phyloP scores from a whole-genome alignment of 768 basidiomycete species.

The Leucosporidium creatinivorum region DNA sequence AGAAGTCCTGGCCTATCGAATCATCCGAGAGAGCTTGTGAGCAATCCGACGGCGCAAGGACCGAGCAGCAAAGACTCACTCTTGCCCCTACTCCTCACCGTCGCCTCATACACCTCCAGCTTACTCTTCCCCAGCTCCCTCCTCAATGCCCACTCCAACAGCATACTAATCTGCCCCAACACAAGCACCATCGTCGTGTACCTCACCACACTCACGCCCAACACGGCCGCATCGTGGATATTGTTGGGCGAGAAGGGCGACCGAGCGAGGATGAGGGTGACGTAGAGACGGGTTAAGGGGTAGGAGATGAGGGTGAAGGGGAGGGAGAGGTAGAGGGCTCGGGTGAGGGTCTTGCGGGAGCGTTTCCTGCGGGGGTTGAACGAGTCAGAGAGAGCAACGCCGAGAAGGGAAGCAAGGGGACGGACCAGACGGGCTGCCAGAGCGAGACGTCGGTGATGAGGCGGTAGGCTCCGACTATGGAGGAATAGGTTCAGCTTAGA shows the following conservation, averaged over 20 bases:
- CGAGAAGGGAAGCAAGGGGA: not conserved
- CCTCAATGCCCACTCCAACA: constrained; percentile 32
- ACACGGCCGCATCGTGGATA: constrained; percentile 19
- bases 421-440: constrained; percentile 3
- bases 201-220: constrained; percentile 22
- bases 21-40: not conserved
- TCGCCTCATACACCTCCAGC: constrained; percentile 34
- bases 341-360: constrained; percentile 6
- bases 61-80: not conserved
- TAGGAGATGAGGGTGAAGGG: constrained; percentile 10
- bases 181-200: constrained; percentile 33
- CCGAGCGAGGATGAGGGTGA: constrained; percentile 26
- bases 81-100: constrained; percentile 34
- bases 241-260: constrained; percentile 24
- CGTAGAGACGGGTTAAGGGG: constrained; percentile 20
- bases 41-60: not conserved
- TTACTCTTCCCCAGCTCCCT: constrained; percentile 26
- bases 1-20: constrained; percentile 27
- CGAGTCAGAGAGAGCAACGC: not conserved
- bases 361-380: constrained; percentile 13
- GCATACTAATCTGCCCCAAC: constrained; percentile 23
- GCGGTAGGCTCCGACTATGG: constrained; percentile 4
- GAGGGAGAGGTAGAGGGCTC: constrained; percentile 1
- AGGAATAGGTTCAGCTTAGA: not conserved
- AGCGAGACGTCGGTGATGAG: not conserved